These are phyloP conservation scores for Limonium bicolor DNA, from an alignment of 148 eudicot genomes.

Conservation along the genomic window DNA sequence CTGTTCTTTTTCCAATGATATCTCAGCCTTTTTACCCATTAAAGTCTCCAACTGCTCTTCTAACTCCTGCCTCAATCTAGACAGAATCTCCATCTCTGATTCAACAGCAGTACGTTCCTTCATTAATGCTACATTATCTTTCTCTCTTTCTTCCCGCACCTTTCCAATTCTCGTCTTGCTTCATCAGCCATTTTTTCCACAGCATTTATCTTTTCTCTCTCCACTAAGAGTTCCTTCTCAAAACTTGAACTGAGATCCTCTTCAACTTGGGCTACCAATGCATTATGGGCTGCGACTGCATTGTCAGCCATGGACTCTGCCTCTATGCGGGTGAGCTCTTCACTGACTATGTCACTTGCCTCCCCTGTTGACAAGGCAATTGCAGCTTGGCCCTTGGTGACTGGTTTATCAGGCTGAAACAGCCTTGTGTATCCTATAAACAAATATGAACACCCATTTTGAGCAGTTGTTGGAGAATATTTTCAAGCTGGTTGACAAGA, in stretches of 20 bases:
- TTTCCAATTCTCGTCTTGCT: slow-evolving; percentile 65
- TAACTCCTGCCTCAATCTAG: slow-evolving; percentile 63
- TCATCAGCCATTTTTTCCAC: slow-evolving; percentile 79
- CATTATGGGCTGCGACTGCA: slow-evolving; percentile 87
- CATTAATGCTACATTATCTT: slow-evolving; percentile 48
- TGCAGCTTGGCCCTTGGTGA: slow-evolving; percentile 95
- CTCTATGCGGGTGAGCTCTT: slow-evolving; percentile 95
- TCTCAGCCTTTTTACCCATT: slow-evolving; percentile 61
- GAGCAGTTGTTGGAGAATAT: slow-evolving; percentile 1
- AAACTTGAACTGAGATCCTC: slow-evolving; percentile 72
- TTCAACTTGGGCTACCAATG: slow-evolving; percentile 84
- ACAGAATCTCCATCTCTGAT: slow-evolving; percentile 84
- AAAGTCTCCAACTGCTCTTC: slow-evolving; percentile 81
- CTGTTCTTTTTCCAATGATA: slow-evolving; percentile 78
- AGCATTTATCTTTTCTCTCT: slow-evolving; percentile 64
- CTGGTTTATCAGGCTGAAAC: slow-evolving; percentile 94
- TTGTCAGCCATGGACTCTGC: slow-evolving; percentile 96
- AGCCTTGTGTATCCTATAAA: slow-evolving; percentile 79
- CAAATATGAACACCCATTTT: slow-evolving; percentile 2
- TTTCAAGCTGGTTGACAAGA: neutral
- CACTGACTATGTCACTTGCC: slow-evolving; percentile 76
- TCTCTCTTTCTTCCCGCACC: slow-evolving; percentile 52
- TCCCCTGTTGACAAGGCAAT: slow-evolving; percentile 90
- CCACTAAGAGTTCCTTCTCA: slow-evolving; percentile 61
- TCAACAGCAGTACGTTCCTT: slow-evolving; percentile 85